Conservation (phyloP, 2,329 filamentous ascomycete species). For the Colletotrichum karsti region DNA sequence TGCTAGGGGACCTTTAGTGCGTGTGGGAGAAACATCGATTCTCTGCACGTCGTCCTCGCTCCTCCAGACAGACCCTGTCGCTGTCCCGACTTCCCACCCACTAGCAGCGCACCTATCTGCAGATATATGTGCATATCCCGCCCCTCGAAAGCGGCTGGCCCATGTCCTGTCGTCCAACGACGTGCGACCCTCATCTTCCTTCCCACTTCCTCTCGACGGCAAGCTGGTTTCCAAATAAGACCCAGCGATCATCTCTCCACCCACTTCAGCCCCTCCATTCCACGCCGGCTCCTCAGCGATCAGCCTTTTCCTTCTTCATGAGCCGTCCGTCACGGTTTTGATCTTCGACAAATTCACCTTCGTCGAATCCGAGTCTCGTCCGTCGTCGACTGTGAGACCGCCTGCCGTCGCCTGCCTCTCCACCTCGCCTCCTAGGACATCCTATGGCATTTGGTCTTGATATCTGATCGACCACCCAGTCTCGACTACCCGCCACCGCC, state of each 20-base stretch:
- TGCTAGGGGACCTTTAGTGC: conserved; percentile 27
- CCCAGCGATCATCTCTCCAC: conserved; percentile 27
- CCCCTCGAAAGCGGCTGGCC: conserved; percentile 20
- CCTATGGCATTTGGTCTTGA: neutral
- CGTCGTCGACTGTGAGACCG: neutral
- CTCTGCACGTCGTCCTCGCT: conserved; percentile 20
- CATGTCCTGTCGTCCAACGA: conserved; percentile 21
- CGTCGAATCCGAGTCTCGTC: neutral
- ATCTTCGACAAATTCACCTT: conserved; percentile 3
- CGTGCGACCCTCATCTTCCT: conserved; percentile 15
- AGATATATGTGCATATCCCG: conserved; percentile 30
- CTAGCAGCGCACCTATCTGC: conserved; percentile 27
- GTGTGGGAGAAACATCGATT: conserved; percentile 27
- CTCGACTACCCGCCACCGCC: neutral
- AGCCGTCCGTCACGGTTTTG: conserved; percentile 9
- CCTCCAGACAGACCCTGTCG: conserved; percentile 17
- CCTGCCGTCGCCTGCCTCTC: neutral
- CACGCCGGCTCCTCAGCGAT: conserved; percentile 17
- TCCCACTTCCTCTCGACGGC: conserved; percentile 17
- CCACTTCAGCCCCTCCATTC: conserved; percentile 28
- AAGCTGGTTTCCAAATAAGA: conserved; percentile 28
- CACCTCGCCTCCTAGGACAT: neutral
- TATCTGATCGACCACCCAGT: conserved; percentile 20
- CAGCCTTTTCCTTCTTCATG: conserved; percentile 23
- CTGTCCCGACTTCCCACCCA: conserved; percentile 18